Conservation (phyloP, 2,329 filamentous ascomycete species). For the Colletotrichum kahawae region DNA sequence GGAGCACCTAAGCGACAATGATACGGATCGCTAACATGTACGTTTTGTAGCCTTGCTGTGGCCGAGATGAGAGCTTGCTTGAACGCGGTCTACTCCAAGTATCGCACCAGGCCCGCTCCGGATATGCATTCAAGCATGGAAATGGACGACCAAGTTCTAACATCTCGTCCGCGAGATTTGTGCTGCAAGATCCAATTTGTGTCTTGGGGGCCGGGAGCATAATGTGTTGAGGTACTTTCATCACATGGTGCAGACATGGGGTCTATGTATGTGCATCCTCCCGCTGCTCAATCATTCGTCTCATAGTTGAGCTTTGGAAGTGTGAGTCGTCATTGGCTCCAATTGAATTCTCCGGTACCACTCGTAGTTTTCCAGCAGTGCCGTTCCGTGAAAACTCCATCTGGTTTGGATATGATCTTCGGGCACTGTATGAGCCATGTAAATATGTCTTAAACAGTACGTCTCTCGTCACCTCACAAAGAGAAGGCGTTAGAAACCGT, state of each 20-base stretch:
- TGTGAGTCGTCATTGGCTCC: too few relatives aligned
- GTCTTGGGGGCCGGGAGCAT: not conserved
- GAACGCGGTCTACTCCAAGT: not conserved
- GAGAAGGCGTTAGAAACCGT: too few relatives aligned
- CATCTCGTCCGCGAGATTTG: not conserved
- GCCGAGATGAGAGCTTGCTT: not conserved
- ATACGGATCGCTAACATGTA: too few relatives aligned
- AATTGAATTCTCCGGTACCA: too few relatives aligned
- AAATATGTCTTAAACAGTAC: too few relatives aligned
- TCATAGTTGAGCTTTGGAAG: too few relatives aligned
- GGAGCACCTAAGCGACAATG: rapidly evolving
- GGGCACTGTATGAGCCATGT: too few relatives aligned
- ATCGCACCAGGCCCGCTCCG: not conserved
- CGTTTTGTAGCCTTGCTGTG: not conserved
- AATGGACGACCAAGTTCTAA: not conserved
- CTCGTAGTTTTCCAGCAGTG: rapidly evolving
- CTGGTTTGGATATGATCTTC: too few relatives aligned
- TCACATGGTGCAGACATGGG: rapidly evolving
- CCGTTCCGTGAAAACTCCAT: not conserved
- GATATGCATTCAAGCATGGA: not conserved
- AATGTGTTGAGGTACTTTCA: too few relatives aligned
- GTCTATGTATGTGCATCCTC: rapidly evolving
- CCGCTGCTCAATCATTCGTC: too few relatives aligned
- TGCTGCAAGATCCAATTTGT: not conserved
- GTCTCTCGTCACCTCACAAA: too few relatives aligned